Evolutionary conservation across 306 rosid genomes (phyloP).

Genomic region (Quercus robur): DNA sequence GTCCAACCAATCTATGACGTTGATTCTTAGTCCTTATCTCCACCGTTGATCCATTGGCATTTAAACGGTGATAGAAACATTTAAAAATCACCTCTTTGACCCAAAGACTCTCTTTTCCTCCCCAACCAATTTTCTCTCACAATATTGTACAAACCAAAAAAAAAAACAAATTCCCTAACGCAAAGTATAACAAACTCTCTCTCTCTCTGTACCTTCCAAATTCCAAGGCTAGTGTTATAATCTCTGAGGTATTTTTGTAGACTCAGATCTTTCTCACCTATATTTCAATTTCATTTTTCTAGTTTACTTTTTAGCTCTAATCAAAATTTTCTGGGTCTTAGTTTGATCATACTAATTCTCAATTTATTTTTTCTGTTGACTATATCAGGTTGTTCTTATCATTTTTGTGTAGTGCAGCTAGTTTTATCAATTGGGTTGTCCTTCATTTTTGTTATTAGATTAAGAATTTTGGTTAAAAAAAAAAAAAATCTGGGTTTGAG

Average conservation of each 20-base stretch:
- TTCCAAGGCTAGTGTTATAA: not conserved
- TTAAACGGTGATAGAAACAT: no score
- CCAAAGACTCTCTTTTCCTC: no score
- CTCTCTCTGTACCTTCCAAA: not conserved
- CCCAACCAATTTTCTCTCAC: no score
- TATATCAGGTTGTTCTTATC: constrained; percentile 3
- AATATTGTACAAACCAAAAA: no score
- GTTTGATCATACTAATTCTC: not conserved
- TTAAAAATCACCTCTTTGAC: no score
- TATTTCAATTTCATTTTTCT: not conserved
- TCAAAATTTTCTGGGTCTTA: not conserved
- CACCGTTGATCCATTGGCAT: no score
- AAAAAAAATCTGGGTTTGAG: not conserved
- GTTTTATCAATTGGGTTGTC: constrained; percentile 14
- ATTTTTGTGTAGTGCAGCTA: not conserved
- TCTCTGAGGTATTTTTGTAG: constrained; percentile 35
- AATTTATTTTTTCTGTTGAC: not conserved
- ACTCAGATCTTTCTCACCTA: not conserved
- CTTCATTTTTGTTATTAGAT: not conserved
- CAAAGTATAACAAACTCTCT: not conserved
- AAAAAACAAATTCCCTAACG: not conserved
- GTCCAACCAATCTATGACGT: no score
- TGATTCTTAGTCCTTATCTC: no score
- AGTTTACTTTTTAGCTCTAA: not conserved
- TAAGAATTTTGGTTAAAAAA: not conserved